phyloP scores from a whole-genome alignment of 495 filamentous ascomycete genomes.

The Platismatia glauca region DNA sequence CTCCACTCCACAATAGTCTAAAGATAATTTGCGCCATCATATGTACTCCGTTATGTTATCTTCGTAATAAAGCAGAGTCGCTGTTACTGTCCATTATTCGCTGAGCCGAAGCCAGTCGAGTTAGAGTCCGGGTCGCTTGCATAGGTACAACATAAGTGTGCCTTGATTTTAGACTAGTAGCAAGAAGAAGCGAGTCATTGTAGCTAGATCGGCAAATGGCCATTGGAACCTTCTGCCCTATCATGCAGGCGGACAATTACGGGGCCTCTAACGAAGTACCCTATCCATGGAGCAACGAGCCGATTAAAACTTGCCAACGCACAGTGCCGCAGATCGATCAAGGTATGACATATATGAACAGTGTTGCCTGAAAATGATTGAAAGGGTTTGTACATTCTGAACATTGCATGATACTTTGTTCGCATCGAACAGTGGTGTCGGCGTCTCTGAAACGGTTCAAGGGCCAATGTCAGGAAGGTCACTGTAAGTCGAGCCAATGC shows the following conservation, averaged over 20 bases:
- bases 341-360: slow-evolving; percentile 12
- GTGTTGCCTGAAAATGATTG: slow-evolving; percentile 3
- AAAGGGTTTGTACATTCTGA: slow-evolving; percentile 9
- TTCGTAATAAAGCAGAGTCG: not conserved
- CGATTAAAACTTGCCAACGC: slow-evolving; percentile 10
- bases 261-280: slow-evolving; percentile 6
- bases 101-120: not conserved
- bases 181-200: slow-evolving; percentile 15
- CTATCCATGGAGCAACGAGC: slow-evolving; percentile 6
- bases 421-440: not conserved
- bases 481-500: slow-evolving; percentile 1
- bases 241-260: slow-evolving; percentile 16
- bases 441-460: not conserved
- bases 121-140: not conserved
- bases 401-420: slow-evolving; percentile 1
- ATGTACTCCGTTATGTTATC: not conserved
- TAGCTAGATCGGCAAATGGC: slow-evolving; percentile 3
- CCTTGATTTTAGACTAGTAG: slow-evolving; percentile 7
- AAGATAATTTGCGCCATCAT: not conserved
- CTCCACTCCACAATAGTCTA: not conserved
- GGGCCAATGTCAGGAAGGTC: slow-evolving; percentile 2
- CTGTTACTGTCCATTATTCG: not conserved
- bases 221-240: slow-evolving; percentile 7
- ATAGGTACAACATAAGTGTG: slow-evolving; percentile 4
- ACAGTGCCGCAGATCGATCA: slow-evolving; percentile 5